phyloP scores from a whole-genome alignment of 1,139 yeast species.

The Candida sp. region DNA sequence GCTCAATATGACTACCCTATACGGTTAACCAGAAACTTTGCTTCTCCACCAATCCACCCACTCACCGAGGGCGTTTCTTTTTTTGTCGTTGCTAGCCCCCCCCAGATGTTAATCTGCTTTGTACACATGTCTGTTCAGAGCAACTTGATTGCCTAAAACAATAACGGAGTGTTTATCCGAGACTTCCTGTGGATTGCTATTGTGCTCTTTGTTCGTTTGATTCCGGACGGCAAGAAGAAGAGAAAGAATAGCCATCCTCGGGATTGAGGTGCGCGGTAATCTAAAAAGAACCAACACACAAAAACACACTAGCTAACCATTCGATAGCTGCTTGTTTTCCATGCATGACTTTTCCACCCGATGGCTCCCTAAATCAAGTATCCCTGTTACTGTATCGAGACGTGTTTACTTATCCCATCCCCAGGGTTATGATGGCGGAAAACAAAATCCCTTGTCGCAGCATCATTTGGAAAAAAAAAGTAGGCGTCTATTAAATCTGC shows the following conservation, averaged over 20 bases:
- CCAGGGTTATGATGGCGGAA: not conserved
- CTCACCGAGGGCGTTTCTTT: not conserved
- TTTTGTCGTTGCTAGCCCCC: not conserved
- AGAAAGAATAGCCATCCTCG: not conserved
- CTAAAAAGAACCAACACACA: too few relatives aligned
- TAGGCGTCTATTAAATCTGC: not conserved
- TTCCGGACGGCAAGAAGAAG: not conserved
- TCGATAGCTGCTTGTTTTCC: too few relatives aligned
- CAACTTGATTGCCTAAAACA: slow-evolving; percentile 1
- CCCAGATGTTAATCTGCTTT: too few relatives aligned
- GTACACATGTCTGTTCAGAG: not conserved
- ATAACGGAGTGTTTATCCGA: not conserved
- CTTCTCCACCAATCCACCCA: not conserved
- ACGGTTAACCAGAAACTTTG: not conserved
- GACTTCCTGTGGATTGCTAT: not conserved
- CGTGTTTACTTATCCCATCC: too few relatives aligned
- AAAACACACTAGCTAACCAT: too few relatives aligned
- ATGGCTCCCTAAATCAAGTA: not conserved
- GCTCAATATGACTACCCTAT: too few relatives aligned
- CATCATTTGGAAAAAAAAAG: not conserved
- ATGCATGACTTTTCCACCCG: not conserved
- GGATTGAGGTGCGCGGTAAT: too few relatives aligned
- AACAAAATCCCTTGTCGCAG: not conserved
- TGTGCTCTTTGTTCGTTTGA: not conserved
- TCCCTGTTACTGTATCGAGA: not conserved